Evolutionary conservation across 2,329 filamentous ascomycete genomes (phyloP), one percentile per base, ranked within the genome.

Genomic region (Thielaviopsis euricoi): DNA sequence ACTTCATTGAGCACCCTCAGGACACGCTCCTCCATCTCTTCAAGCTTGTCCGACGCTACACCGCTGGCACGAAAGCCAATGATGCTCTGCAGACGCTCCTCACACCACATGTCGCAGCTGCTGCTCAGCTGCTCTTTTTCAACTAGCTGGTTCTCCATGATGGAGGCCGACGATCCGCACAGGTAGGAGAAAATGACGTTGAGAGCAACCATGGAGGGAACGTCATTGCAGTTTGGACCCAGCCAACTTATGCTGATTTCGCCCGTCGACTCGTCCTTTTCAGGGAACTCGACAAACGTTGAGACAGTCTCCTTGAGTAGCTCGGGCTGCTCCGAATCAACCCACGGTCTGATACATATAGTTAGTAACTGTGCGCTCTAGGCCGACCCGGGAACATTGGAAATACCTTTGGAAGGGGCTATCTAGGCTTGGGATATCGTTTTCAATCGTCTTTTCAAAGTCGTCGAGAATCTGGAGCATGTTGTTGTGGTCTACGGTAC

Each of bases 61-160:
- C 89, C 86, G 4, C 85, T 89, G 23, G 95, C 79, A 58, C 87
- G 85, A 65, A 98, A 84, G 77, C 85, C 89, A 59, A 97, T 88
- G 56, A 95, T 79, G 13, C 84, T 85, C 63, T 88, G 85, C 2
- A 90, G 89, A 53, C 90, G 81, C 25, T 82, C 79, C 62, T 96
- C 89, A 64, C 82, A 85, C 69, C 81, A 85, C 68, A 86, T 89
- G 53, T 83, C 83, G 12, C 97, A 83, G 6, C 85, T 87, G 70
- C 89, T 96, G 3, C 89, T 87, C 52, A 97, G 79, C 64, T 95
- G 87, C 69, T 97, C 91, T 64, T 85, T 89, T 67, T 98, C 93
- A 1, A 98, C 93, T 61, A 98, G 78, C 19, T 83, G 79, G 64
- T 97, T 97, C 66, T 97, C 91, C 6, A 98, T 74, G 1, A 98